phyloP scores from a whole-genome alignment of 768 basidiomycete genomes.

The Podaxis sp. region DNA sequence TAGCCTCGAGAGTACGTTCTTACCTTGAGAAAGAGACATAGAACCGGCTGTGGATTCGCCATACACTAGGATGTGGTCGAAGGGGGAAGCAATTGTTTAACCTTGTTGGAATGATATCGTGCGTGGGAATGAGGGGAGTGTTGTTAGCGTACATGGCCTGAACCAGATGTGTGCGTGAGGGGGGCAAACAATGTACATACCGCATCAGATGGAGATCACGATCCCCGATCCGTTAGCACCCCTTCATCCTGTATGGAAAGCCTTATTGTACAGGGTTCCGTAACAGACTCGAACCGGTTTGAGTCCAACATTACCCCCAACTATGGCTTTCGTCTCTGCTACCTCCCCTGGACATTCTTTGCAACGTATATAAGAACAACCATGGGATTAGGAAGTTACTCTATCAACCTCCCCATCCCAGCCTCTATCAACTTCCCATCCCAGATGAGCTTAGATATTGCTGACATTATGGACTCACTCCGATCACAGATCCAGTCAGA shows the following conservation, averaged over 20 bases:
- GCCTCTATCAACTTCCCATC: background rate
- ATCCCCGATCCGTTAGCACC: background rate
- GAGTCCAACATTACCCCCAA: no score
- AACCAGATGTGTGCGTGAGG: no score
- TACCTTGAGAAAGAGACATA: background rate
- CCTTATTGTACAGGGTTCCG: no score
- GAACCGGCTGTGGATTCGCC: background rate
- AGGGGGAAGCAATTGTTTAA: background rate
- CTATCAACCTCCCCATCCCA: no score
- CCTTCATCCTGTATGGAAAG: no score
- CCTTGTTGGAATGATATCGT: no score
- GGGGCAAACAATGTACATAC: no score
- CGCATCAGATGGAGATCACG: background rate
- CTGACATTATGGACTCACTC: background rate
- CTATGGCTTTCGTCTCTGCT: background rate
- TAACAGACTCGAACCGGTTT: no score
- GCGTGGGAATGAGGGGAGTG: no score
- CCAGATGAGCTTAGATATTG: background rate
- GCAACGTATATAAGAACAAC: background rate
- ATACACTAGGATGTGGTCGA: background rate
- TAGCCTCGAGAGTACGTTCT: background rate
- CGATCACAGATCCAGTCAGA: background rate
- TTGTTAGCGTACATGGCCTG: no score
- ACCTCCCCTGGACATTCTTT: background rate
- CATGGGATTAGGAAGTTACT: background rate